A percentile compares a stretch with the other conserved stretches of the same genome.
phyloP scores from a whole-genome alignment of 352 stramenopile species.

The Pythium aristosporum region DNA sequence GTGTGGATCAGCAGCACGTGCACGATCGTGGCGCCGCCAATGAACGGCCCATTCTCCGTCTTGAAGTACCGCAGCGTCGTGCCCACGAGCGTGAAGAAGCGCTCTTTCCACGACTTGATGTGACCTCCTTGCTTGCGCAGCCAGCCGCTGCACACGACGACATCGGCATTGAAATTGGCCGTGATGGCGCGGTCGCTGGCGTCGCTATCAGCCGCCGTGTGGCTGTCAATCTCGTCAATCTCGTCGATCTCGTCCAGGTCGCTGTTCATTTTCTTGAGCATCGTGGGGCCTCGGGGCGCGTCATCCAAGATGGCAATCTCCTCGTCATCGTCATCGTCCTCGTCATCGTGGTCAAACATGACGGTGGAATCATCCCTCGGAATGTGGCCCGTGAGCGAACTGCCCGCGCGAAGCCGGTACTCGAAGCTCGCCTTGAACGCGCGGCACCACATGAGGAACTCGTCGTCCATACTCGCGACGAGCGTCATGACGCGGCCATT shows the following conservation, averaged over 20 bases:
- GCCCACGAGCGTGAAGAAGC: slow-evolving; percentile 79
- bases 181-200: slow-evolving; percentile 10
- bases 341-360: slow-evolving; percentile 47
- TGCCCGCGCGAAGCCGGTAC: slow-evolving; percentile 15
- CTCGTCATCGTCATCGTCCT: slow-evolving; percentile 15
- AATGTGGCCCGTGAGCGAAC: slow-evolving; percentile 24
- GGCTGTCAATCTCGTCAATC: slow-evolving; percentile 10
- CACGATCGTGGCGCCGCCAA: slow-evolving; percentile 66
- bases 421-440: slow-evolving; percentile 49
- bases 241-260: slow-evolving; percentile 17
- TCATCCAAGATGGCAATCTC: slow-evolving; percentile 17
- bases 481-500: slow-evolving; percentile 67
- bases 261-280: slow-evolving; percentile 17
- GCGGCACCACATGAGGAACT: slow-evolving; percentile 65
- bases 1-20: slow-evolving; percentile 64
- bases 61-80: slow-evolving; percentile 84
- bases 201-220: neutral
- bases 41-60: slow-evolving; percentile 68
- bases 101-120: slow-evolving; percentile 82
- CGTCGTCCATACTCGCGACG: slow-evolving; percentile 45
- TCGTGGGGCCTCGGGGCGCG: neutral
- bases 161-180: slow-evolving; percentile 31
- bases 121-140: slow-evolving; percentile 80
- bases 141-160: slow-evolving; percentile 70
- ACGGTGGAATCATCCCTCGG: slow-evolving; percentile 34